Percentiles rank a stretch among this genome's conserved stretches.
phyloP scores from a whole-genome alignment of 140 eudicot genomes.

The Anethum foeniculum region DNA sequence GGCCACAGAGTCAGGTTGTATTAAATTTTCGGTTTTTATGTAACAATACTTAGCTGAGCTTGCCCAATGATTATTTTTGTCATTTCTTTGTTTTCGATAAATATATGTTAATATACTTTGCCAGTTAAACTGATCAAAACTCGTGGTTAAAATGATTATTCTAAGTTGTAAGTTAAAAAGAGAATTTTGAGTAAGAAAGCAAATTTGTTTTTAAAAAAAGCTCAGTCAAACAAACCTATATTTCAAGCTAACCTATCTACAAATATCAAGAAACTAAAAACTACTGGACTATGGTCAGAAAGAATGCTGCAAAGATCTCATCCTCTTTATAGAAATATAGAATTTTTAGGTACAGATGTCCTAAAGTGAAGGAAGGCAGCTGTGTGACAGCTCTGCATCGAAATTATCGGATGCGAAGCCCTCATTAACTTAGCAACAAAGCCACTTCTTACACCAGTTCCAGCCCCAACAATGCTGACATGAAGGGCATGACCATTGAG shows the following conservation, averaged over 20 bases:
- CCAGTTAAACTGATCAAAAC: background rate
- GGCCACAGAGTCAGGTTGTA: slow-evolving; percentile 77
- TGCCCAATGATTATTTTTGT: background rate
- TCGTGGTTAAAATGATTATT: background rate
- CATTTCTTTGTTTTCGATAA: background rate
- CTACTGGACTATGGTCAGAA: background rate
- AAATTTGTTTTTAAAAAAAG: background rate
- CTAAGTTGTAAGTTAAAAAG: background rate
- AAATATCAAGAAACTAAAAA: background rate
- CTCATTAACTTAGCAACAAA: background rate
- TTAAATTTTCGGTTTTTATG: too few relatives aligned
- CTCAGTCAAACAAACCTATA: background rate
- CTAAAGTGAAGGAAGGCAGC: background rate
- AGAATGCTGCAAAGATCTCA: background rate
- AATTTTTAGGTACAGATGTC: background rate
- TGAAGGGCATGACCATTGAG: slow-evolving; percentile 8
- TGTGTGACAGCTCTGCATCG: background rate
- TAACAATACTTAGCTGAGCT: too few relatives aligned
- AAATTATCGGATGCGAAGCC: background rate
- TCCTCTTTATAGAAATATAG: background rate
- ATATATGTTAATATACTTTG: too few relatives aligned
- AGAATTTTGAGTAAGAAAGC: background rate
- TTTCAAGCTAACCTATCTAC: background rate
- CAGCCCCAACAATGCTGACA: background rate
- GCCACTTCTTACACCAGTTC: background rate